These are phyloP conservation scores for Leccinellum albellum DNA, from an alignment of 768 basidiomycete species.

Conservation along the genomic window DNA sequence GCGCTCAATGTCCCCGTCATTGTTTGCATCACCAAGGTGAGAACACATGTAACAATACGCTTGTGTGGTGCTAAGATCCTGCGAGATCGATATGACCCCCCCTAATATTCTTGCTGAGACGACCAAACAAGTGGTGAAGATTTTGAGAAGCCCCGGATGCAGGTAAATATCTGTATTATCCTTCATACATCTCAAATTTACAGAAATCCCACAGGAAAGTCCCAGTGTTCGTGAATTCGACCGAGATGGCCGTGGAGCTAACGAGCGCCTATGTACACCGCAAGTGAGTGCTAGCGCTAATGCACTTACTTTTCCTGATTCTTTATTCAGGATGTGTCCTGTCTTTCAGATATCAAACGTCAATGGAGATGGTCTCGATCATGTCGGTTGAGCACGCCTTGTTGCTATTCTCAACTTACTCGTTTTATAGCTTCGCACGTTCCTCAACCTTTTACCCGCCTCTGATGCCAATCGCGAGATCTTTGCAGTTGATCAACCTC, in stretches of 20 bases:
- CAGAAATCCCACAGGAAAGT: conserved; percentile 50
- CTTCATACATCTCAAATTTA: background rate
- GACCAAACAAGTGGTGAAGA: conserved; percentile 87
- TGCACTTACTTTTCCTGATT: background rate
- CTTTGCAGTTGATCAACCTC: conserved; percentile 72
- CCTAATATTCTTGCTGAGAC: conserved; percentile 89
- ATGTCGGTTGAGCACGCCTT: conserved; percentile 39
- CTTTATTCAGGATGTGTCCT: conserved; percentile 68
- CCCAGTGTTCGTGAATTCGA: conserved; percentile 80
- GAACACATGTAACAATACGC: conserved; percentile 1
- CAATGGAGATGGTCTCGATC: conserved; percentile 86
- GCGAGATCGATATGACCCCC: conserved; percentile 93
- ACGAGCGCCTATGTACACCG: conserved; percentile 72
- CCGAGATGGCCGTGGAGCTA: conserved; percentile 77
- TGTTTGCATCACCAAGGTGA: conserved; percentile 90
- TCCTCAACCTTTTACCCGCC: conserved; percentile 87
- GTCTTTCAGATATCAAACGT: conserved; percentile 93
- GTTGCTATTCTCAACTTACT: conserved; percentile 10
- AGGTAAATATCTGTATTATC: conserved; percentile 43
- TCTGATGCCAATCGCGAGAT: conserved; percentile 81
- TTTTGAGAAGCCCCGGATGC: conserved; percentile 90
- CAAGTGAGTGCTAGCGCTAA: conserved; percentile 41
- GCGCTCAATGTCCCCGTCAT: conserved; percentile 92
- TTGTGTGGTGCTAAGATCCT: conserved; percentile 1
- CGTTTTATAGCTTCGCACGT: conserved; percentile 64